Conservation (phyloP, 1,139 yeast species). For the Kazachstania sp. region DNA sequence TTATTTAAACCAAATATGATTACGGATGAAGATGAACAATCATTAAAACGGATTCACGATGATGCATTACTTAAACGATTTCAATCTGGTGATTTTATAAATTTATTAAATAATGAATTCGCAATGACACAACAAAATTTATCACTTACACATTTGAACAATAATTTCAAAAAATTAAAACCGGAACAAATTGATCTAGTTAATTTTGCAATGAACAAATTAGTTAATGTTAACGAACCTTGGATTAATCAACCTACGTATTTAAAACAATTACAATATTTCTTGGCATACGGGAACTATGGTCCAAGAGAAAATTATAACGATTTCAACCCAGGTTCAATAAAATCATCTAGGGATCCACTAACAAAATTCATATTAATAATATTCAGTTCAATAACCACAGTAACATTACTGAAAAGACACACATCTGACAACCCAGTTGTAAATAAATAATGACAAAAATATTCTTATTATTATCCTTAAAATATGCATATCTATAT, state of each 20-base stretch:
- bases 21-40: conserved; percentile 21
- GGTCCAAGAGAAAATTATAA: conserved; percentile 23
- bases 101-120: conserved; percentile 11
- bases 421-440: not conserved
- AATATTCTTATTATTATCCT: too few relatives aligned
- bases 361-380: conserved; percentile 7
- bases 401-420: conserved; percentile 4
- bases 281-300: conserved; percentile 23
- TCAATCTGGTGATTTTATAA: conserved; percentile 12
- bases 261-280: conserved; percentile 20
- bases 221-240: conserved; percentile 1
- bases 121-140: conserved; percentile 3
- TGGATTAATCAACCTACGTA: conserved; percentile 19
- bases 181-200: conserved; percentile 14
- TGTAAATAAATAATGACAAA: not conserved
- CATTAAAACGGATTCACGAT: conserved; percentile 7
- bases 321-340: conserved; percentile 2
- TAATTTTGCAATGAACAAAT: conserved; percentile 7
- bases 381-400: conserved; percentile 1
- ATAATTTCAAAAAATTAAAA: conserved; percentile 10
- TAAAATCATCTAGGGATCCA: conserved; percentile 7
- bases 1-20: conserved; percentile 19
- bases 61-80: conserved; percentile 7
- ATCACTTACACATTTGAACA: conserved; percentile 2
- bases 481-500: too few relatives aligned